Conservation (phyloP, 805 yeast genomes). For the Yamadazyma nakazawae region DNA sequence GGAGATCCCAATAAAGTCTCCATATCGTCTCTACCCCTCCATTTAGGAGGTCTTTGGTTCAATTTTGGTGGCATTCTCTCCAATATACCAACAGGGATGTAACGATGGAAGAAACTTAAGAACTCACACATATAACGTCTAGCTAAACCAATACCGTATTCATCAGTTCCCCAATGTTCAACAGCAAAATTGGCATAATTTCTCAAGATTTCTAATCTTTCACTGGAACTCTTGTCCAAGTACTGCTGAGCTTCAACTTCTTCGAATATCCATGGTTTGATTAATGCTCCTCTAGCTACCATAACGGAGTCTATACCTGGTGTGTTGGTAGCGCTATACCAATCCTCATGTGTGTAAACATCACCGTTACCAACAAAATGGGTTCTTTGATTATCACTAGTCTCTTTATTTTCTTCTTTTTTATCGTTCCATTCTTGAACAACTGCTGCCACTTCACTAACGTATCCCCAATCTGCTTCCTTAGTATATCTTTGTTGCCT, state of each 20-base stretch:
- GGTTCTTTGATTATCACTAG: slow-evolving; percentile 56
- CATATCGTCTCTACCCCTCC: slow-evolving; percentile 89
- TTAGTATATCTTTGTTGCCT: slow-evolving; percentile 92
- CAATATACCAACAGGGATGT: slow-evolving; percentile 89
- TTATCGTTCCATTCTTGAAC: slow-evolving; percentile 58
- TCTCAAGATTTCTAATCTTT: slow-evolving; percentile 73
- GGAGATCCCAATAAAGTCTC: slow-evolving; percentile 85
- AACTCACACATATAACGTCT: slow-evolving; percentile 93
- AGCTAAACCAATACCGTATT: slow-evolving; percentile 83
- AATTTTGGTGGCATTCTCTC: slow-evolving; percentile 84
- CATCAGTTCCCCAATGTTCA: slow-evolving; percentile 98
- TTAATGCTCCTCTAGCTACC: slow-evolving; percentile 97
- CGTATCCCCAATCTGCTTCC: slow-evolving; percentile 91
- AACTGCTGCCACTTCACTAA: slow-evolving; percentile 65
- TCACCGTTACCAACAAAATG: slow-evolving; percentile 96
- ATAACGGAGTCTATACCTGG: slow-evolving; percentile 86
- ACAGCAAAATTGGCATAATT: slow-evolving; percentile 76
- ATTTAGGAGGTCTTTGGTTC: slow-evolving; percentile 90
- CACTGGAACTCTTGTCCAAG: slow-evolving; percentile 85
- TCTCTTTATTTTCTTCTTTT: slow-evolving; percentile 58
- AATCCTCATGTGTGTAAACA: slow-evolving; percentile 79
- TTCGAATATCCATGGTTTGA: slow-evolving; percentile 98
- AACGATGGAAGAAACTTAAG: slow-evolving; percentile 88
- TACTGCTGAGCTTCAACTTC: slow-evolving; percentile 88
- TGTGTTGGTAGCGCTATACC: slow-evolving; percentile 67